Evolutionary conservation across 179 eudicot species (phyloP).

Genomic region (Beta corolliflora): DNA sequence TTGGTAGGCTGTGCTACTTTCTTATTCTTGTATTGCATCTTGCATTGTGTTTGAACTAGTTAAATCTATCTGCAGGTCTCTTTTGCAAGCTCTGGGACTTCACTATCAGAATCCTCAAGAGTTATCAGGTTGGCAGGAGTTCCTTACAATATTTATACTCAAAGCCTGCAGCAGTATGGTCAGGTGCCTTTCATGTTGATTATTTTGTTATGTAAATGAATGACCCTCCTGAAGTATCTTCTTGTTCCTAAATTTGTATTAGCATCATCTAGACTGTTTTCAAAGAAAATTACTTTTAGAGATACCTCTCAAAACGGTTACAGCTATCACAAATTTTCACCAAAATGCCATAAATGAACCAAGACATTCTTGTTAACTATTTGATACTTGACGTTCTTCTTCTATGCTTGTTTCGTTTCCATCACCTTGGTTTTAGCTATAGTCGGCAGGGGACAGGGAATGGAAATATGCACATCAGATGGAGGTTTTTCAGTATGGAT

Average conservation of each 20-base stretch:
- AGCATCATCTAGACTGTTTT: neutral
- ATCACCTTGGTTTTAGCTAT: neutral
- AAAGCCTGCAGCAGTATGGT: constrained; percentile 45
- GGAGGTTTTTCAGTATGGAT: neutral
- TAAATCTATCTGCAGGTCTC: constrained; percentile 38
- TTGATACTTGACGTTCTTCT: neutral
- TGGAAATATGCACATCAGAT: constrained; percentile 3
- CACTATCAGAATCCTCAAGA: constrained; percentile 28
- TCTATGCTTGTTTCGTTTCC: neutral
- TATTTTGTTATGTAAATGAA: neutral
- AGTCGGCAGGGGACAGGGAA: neutral
- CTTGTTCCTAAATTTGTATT: neutral
- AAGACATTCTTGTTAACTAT: neutral
- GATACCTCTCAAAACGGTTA: neutral
- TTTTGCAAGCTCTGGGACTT: constrained; percentile 38
- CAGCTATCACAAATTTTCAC: neutral
- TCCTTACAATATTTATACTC: constrained; percentile 47
- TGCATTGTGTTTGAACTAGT: constrained; percentile 16
- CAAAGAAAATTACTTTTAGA: neutral
- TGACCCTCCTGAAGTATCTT: neutral
- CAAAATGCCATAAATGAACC: neutral
- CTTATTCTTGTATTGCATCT: neutral
- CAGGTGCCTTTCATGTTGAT: constrained; percentile 43
- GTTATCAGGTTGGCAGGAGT: constrained; percentile 47
- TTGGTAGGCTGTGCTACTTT: neutral